Percentiles rank a stretch among this genome's conserved stretches.
Conservation (phyloP, 257 asterid genomes). For the Solanum stenotomum region DNA sequence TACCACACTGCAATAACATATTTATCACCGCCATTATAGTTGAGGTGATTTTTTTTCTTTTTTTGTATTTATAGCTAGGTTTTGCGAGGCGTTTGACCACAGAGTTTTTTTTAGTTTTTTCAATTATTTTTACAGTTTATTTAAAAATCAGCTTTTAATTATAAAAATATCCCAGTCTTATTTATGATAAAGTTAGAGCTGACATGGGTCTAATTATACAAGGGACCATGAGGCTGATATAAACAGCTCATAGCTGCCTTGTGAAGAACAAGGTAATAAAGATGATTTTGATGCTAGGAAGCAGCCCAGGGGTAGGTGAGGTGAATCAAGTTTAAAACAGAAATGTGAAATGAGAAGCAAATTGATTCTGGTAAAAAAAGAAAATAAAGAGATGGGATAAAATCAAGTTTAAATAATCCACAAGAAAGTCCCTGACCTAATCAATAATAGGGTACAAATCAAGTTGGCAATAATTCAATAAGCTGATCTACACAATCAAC, state of each 20-base stretch:
- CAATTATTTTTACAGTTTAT: too few species aligned
- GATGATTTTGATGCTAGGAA: neutral
- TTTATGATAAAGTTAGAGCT: neutral
- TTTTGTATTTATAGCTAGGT: neutral
- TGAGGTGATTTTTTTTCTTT: neutral
- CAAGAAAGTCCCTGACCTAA: neutral
- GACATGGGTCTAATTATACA: neutral
- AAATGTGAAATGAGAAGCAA: neutral
- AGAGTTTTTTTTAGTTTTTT: too few species aligned
- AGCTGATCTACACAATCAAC: neutral
- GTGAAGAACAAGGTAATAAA: neutral
- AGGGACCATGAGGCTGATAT: neutral
- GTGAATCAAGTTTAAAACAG: neutral
- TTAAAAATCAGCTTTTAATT: too few species aligned
- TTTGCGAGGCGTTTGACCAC: neutral
- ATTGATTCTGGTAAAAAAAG: neutral
- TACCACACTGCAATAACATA: neutral
- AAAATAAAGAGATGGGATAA: neutral
- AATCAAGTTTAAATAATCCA: neutral
- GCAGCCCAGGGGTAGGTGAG: neutral
- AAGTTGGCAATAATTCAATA: neutral
- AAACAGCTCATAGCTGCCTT: neutral
- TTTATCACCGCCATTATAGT: too few species aligned
- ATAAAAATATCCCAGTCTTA: neutral
- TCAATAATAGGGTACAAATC: neutral